Base-by-base conservation (phyloP, 1,284 basidiomycete genomes). In the Leccinum insigne region DNA sequence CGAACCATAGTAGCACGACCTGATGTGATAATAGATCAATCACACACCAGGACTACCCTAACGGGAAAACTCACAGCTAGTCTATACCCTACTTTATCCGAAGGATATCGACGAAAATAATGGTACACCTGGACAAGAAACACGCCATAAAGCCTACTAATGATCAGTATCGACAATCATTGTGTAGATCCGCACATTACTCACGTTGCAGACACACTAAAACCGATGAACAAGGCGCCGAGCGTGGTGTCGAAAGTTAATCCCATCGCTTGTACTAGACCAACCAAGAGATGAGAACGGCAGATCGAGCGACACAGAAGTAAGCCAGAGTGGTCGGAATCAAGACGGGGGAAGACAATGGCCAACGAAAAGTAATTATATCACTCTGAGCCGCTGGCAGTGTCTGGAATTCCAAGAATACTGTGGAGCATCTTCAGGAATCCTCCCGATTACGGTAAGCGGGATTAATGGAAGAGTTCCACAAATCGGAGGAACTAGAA, bases 221-320 rank as follows among this genome's bases (percentile, higher is more conserved):
- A 87, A 60, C 88, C 88, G 65, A 87, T 74, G 68, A 85, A 80
- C 60, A 82, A 77, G 21, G 88, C 87, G 58, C 88, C 88, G 9
- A 90, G 80, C 1, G 87, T 89, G 70, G 81, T 80, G 74, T 85
- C 80, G 62, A 85, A 68, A 4, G 63, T 70, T 2, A 70, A 13
- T 11, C 10, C 9, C 77, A 77, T 75, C 18, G 11, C 47, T 49
- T 49, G 47, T 18, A 18, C 5, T 18, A 10, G 40, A 42, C 40
- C 14, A 42, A 49, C n/a, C 47, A 18, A 49, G 47, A 18, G 47
- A 49, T 11, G 29, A 32, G 11, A 60, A 32, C 23, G 35, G 40
- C 21, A 57, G 16, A 35, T 64, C 18, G 21, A 59, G 56, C 5
- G 21, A 61, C 21, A 62, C 32, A 66, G 21, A 63, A 66, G 68